Evolutionary conservation across 2,329 filamentous ascomycete species (phyloP).

Genomic region (Colletotrichum kahawae): DNA sequence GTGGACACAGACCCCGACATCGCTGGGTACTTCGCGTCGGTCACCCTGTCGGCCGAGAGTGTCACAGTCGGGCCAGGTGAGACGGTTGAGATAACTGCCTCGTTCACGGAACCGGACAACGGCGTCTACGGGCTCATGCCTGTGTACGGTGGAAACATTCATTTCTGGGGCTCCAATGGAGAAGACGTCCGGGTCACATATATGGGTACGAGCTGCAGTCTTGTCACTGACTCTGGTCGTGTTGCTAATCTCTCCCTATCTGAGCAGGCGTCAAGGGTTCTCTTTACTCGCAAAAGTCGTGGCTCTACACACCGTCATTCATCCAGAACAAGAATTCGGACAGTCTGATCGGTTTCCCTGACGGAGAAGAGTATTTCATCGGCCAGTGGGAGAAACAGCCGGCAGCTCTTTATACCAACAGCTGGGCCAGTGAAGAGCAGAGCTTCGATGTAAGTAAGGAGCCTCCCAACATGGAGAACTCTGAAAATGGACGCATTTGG

Average conservation of each 20-base stretch:
- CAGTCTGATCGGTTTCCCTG: not conserved
- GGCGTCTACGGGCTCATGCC: not conserved
- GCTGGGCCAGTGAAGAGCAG: conserved; percentile 49
- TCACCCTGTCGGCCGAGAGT: not conserved
- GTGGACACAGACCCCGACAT: not conserved
- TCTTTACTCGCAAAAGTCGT: not conserved
- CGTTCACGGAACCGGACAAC: not conserved
- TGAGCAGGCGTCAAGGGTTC: not conserved
- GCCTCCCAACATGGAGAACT: fast-evolving
- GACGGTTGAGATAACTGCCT: not conserved
- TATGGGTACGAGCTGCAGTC: not conserved
- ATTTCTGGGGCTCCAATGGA: not conserved
- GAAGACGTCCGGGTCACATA: not conserved
- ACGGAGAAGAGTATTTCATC: not conserved
- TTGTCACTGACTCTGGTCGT: not conserved
- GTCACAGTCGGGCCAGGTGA: not conserved
- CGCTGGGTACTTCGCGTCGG: not conserved
- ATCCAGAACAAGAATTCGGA: not conserved
- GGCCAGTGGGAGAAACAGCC: not conserved
- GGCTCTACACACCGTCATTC: not conserved
- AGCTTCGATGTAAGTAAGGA: not conserved
- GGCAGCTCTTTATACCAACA: conserved; percentile 20
- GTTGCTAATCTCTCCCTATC: not conserved
- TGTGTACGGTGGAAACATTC: not conserved
- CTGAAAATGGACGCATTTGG: fast-evolving